Conservation (phyloP, 108 stramenopile genomes). For the Skeletonema marinoi region DNA sequence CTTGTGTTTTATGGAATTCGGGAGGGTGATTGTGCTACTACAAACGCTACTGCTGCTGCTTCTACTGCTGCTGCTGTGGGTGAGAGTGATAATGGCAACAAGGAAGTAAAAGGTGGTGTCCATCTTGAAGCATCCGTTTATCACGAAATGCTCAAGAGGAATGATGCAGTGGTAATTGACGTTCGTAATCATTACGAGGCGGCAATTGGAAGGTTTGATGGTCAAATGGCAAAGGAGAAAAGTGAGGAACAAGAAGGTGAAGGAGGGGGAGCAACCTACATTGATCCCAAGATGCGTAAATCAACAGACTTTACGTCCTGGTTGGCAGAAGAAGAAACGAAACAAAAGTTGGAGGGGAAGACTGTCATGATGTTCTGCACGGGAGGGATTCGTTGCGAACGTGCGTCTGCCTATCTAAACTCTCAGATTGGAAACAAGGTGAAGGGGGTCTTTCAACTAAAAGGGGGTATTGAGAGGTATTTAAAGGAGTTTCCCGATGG, state of each 20-base stretch:
- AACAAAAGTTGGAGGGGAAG: conserved; percentile 85
- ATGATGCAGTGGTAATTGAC: conserved; percentile 87
- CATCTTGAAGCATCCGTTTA: conserved; percentile 84
- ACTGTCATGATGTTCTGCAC: conserved; percentile 22
- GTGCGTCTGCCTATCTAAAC: conserved; percentile 87
- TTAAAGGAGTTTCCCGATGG: conserved; percentile 85
- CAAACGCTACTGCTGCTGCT: not conserved
- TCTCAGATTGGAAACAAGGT: conserved; percentile 79
- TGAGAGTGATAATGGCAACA: not conserved
- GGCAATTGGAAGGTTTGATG: conserved; percentile 86
- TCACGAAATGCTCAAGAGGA: conserved; percentile 79
- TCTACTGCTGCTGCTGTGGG: not conserved
- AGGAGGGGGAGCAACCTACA: conserved; percentile 57
- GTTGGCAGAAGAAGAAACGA: conserved; percentile 76
- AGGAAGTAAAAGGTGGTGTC: conserved; percentile 57
- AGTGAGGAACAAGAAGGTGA: conserved; percentile 15
- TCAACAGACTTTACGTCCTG: conserved; percentile 87
- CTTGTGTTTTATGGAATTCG: conserved; percentile 89
- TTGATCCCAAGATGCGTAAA: conserved; percentile 93
- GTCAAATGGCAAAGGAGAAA: conserved; percentile 40
- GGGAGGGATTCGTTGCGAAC: conserved; percentile 88
- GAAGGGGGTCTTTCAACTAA: conserved; percentile 87
- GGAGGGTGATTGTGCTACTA: conserved; percentile 57
- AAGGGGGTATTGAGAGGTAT: conserved; percentile 88
- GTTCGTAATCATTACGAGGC: conserved; percentile 89